Percentiles rank a stretch among this genome's conserved stretches.
These are phyloP conservation scores for Trypanosoma melophagium DNA, from an alignment of 208 protist genomes.

Conservation along the genomic window DNA sequence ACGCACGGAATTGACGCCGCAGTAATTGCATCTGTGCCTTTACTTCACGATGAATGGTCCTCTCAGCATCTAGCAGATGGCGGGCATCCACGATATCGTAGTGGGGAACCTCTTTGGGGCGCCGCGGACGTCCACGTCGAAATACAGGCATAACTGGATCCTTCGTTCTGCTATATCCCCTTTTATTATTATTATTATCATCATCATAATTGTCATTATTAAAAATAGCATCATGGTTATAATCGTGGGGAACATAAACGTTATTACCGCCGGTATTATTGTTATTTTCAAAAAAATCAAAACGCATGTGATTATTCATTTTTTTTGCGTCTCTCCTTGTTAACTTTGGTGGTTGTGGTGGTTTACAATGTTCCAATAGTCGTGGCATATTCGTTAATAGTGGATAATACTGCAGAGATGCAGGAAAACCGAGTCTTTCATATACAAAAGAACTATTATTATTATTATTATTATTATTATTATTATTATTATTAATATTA, in stretches of 20 bases:
- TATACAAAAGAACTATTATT: too few species aligned
- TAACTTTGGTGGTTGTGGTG: not conserved
- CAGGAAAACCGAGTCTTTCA: too few species aligned
- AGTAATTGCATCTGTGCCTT: slow-evolving; percentile 21
- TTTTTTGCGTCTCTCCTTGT: not conserved
- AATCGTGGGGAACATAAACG: too few species aligned
- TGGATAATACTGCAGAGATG: slow-evolving; percentile 22
- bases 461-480: too few species aligned
- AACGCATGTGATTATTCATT: too few species aligned
- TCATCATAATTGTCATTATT: not conserved
- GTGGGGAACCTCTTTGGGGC: too few species aligned
- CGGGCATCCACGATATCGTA: slow-evolving; percentile 3
- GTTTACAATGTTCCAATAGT: slow-evolving; percentile 12
- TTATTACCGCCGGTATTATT: not conserved
- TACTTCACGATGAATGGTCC: slow-evolving; percentile 7
- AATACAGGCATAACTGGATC: too few species aligned
- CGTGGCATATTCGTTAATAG: slow-evolving; percentile 20
- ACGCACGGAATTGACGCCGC: slow-evolving; percentile 3
- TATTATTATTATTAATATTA: not conserved
- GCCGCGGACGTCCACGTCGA: too few species aligned
- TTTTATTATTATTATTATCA: not conserved
- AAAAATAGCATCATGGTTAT: not conserved
- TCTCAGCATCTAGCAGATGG: slow-evolving; percentile 10
- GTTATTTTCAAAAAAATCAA: not conserved
- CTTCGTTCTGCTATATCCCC: not conserved